Base-by-base conservation (phyloP, 352 stramenopile genomes). In the Globisporangium cylindrosporum region DNA sequence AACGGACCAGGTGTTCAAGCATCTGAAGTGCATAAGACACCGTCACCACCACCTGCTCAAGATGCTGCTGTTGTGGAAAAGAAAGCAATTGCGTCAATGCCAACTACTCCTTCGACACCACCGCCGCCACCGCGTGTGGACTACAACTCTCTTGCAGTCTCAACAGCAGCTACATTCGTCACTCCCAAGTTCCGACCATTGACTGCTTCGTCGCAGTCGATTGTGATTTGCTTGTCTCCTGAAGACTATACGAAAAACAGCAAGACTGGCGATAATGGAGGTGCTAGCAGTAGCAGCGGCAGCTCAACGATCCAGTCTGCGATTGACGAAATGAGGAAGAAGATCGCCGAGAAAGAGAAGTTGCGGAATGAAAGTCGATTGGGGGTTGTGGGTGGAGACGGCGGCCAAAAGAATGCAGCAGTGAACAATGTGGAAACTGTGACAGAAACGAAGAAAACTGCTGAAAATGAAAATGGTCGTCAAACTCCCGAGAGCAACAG, bases 201-300 rank as follows among this genome's bases (percentile, higher is more conserved):
- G 57, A 93, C 84, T n/a, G 86, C 84, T 2, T 76, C 75, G 22
- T 80, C 73, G 14, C 82, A 94, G 71, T 91, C 82, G 14, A 20
- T 92, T 20, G 83, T 94, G 56, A 93, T 94, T 65, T 74, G 71
- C 2, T 62, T 94, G 20, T 84, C 69, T 3, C 64, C 73, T 15
- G 81, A 89, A 34, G 85, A 93, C 57, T 86, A 77, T 55, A 43
- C 48, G 46, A 77, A 64, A 22, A 71, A 25, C 32, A 74, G 49
- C 18, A 62, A 70, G 32, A 60, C 61, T 67, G 61, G 55, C 36
- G 69, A 72, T 62, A 51, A 51, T n/a, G 22, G 29, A 1, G 29
- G 32, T 24, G 29, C 29, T 71, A 73, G 27, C 10, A 65, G 8
- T 62, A 63, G 46, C 20, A 62, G 60, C 20, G 67, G 64, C 25